Base-by-base conservation (phyloP, 2,329 filamentous ascomycete species). In the Monilinia fructigena region DNA sequence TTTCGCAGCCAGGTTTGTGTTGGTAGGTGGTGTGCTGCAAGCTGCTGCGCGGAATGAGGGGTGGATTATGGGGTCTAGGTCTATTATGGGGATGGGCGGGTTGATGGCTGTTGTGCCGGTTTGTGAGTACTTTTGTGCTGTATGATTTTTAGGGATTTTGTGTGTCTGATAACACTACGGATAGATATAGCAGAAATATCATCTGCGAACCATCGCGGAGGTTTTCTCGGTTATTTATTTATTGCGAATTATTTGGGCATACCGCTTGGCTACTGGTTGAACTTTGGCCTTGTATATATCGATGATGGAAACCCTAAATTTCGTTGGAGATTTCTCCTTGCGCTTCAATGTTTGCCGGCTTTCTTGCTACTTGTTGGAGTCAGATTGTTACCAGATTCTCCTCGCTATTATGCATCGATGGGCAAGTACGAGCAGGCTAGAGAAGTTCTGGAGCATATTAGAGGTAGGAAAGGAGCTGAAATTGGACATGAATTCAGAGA, bases 371-470 rank as follows among this genome's bases (percentile, higher is more conserved):
- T 79, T 23, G 67, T 69, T 18, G 78, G 76, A 20, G 73, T 82
- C 52, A 77, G 76, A 47, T 72, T 82, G 60, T 72, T 83, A 31
- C 81, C 81, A 20, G 81, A 82, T 66, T 80, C 78, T 23, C 81
- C 81, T 47, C 67, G 68, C n/a, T 70, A 67, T 45, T 56, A 68
- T 23, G 67, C 65, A 18, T 69, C 65, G 38, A 66, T 69, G 11
- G 68, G 67, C 14, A 58, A 59, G 8, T 31, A 66, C 11, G 48
- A 70, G 18, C 62, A 69, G 40, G 68, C 67, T n/a, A 63, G 62
- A 50, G 62, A 68, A 40, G 59, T 69, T n/a, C 63, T 70, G 10
- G 52, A 68, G 55, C 65, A 68, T 35, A 55, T 70, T 26, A 63
- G 67, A 31, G 67, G 68, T 11, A 38, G 47, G 18, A 50, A 56